phyloP scores from a whole-genome alignment of 2,329 filamentous ascomycete species.

The Neofusicoccum parvum region DNA sequence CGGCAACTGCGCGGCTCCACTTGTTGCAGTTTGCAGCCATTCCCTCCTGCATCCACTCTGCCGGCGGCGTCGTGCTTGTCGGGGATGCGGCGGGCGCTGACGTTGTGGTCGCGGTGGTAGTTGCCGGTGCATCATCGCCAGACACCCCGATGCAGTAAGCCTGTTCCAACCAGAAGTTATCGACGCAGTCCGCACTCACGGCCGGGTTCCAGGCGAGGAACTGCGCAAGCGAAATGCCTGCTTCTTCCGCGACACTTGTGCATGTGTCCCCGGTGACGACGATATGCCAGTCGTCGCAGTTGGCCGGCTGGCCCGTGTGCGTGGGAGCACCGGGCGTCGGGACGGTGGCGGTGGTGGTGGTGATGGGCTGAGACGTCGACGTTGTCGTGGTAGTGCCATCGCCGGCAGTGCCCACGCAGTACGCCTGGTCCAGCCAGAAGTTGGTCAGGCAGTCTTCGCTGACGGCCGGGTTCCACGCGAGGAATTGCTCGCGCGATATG shows the following conservation, averaged over 20 bases:
- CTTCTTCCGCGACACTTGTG: background rate
- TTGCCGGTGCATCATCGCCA: background rate
- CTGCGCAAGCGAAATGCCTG: background rate
- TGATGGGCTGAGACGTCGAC: no score
- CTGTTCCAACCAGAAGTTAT: background rate
- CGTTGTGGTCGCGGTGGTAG: background rate
- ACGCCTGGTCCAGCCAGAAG: background rate
- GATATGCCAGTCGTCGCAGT: background rate
- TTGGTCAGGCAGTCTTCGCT: background rate
- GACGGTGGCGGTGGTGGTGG: background rate
- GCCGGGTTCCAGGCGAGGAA: background rate
- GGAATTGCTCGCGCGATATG: constrained; percentile 6
- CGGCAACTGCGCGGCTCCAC: background rate
- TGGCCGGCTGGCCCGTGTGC: background rate
- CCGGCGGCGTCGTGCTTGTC: constrained; percentile 1
- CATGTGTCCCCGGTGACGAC: background rate
- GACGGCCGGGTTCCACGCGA: constrained; percentile 16
- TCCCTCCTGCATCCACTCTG: background rate
- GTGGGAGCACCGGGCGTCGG: background rate
- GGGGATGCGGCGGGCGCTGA: background rate
- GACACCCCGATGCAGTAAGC: background rate
- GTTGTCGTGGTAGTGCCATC: background rate
- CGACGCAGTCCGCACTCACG: background rate
- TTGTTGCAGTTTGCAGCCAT: background rate
- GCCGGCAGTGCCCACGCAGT: background rate